Base-by-base conservation (phyloP, 345 rosid species). In the Eucalyptus fibrosa region DNA sequence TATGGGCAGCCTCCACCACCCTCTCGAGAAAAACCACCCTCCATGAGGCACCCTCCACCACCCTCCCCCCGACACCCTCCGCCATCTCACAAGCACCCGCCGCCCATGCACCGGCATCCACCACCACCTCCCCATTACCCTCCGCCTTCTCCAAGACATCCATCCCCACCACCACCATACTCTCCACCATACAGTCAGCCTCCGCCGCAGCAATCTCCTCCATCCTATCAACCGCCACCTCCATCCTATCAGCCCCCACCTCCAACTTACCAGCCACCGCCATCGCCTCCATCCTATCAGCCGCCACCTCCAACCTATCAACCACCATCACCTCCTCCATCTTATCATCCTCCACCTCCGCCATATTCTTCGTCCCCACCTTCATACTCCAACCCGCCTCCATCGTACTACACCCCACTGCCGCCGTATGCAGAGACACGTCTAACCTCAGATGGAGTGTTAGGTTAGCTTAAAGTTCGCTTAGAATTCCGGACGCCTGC, bases 271-370 rank as follows among this genome's bases (percentile, higher is more conserved):
- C 86, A 32, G 12, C 87, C 89, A 88, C 80, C 67, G 19, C 88
- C 87, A 53, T 17, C 87, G 19, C 81, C 90, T 19, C 60, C 90
- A 13, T 50, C 87, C 50, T 56, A 21, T 42, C 51, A 45, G 12
- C 53, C 34, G 50, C 86, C 89, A 3, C 93, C 89, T 19, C 87
- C 90, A 45, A 37, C 87, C 50, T 56, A 21, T 42, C 51, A 45
- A 19, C 53, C 26, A 59, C 86, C 89, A 4, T 90, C 89, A n/a
- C 77, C 92, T 15, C 92, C 91, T 6, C 90, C 92, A 77, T 85
- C 77, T n/a, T 53, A 87, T 87, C 45, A 69, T 34, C 86, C 92
- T 7, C 91, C 53, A 32, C 32, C 87, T 86, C 59, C 59, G 28
- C 82, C 82, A 72, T 37, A 37, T 21, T 37, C 82, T 72, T 72